These are phyloP conservation scores for Caryopteris hybrid DNA, from an alignment of 305 asterid genomes.

Conservation along the genomic window DNA sequence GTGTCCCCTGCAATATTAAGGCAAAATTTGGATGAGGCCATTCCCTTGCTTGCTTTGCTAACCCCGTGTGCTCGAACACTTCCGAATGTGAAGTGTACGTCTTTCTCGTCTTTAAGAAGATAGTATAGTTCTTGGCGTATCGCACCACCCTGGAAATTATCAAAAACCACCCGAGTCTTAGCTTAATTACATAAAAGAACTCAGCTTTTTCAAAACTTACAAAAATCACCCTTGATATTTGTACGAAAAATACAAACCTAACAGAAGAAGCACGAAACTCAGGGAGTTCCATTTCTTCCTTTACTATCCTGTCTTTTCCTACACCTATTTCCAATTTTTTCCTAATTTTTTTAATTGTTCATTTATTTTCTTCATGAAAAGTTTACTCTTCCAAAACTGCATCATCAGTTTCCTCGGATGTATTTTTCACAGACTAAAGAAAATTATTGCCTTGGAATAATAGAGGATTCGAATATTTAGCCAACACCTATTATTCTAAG, in stretches of 20 bases:
- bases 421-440: too few relatives aligned
- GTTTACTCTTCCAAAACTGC: too few relatives aligned
- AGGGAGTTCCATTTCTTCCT: too few relatives aligned
- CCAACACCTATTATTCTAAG: neutral
- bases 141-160: conserved; percentile 70
- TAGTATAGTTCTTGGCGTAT: conserved; percentile 67
- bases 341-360: neutral
- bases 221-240: too few relatives aligned
- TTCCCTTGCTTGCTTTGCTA: conserved; percentile 52
- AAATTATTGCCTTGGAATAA: too few relatives aligned
- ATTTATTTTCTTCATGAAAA: neutral
- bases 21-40: conserved; percentile 83
- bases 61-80: conserved; percentile 51
- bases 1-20: conserved; percentile 91
- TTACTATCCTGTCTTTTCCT: neutral
- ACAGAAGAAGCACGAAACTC: too few relatives aligned
- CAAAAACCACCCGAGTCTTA: too few relatives aligned
- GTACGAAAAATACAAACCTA: too few relatives aligned
- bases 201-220: too few relatives aligned
- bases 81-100: conserved; percentile 68
- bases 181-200: too few relatives aligned
- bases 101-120: conserved; percentile 66
- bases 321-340: neutral
- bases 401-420: too few relatives aligned
- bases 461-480: neutral